Conservation (phyloP, 805 yeast genomes). For the Saccharomycopsis schoenii region DNA sequence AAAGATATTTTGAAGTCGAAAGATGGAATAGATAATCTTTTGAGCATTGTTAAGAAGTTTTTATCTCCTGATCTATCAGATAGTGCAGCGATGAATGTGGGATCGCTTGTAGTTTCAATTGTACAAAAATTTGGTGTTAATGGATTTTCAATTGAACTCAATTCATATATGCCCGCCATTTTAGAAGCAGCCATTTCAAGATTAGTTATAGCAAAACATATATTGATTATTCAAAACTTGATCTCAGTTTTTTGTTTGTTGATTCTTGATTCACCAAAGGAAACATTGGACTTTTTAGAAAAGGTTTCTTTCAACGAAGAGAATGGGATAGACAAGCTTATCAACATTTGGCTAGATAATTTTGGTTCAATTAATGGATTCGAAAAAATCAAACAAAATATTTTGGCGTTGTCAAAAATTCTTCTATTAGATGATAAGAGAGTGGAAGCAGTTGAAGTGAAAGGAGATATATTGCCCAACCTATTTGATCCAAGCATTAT, state of each 20-base stretch:
- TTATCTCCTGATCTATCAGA: conserved; percentile 66
- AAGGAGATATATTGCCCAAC: conserved; percentile 65
- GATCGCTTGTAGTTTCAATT: conserved; percentile 50
- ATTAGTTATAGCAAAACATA: conserved; percentile 54
- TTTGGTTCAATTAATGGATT: conserved; percentile 77
- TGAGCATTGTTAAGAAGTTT: conserved; percentile 57
- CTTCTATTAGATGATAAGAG: conserved; percentile 48
- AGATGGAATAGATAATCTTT: conserved; percentile 45
- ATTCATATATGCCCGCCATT: conserved; percentile 36
- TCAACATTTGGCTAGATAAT: conserved; percentile 76
- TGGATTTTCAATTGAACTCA: conserved; percentile 21
- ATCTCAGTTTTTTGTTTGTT: conserved; percentile 67
- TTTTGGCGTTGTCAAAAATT: conserved; percentile 62
- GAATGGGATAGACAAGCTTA: conserved; percentile 43
- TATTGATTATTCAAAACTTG: conserved; percentile 68
- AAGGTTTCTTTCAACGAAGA: conserved; percentile 26
- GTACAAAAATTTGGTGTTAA: conserved; percentile 41
- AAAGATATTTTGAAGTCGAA: conserved; percentile 16
- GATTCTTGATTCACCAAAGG: conserved; percentile 49
- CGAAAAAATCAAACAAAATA: conserved; percentile 53
- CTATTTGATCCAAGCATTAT: conserved; percentile 47
- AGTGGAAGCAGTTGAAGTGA: conserved; percentile 44
- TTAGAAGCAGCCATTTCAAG: conserved; percentile 64
- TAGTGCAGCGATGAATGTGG: conserved; percentile 74
- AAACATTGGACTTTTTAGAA: conserved; percentile 53